Evolutionary conservation across 495 filamentous ascomycete genomes (phyloP), one percentile per base, ranked within the genome.

Genomic region (Penicillium bialowiezense): DNA sequence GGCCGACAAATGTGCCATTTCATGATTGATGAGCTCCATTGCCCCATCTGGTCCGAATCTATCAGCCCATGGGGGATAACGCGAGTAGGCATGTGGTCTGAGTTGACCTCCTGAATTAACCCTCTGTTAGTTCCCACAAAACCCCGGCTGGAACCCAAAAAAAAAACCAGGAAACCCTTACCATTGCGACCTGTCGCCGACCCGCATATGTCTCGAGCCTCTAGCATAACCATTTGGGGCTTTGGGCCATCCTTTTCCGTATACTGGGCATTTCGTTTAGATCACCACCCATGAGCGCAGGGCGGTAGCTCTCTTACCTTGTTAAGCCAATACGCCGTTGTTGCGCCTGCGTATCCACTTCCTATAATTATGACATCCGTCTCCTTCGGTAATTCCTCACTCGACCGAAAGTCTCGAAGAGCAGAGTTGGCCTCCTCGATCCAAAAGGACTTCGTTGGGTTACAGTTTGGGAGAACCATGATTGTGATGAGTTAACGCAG

Each of bases 121-220:
- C 9, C 8, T 39, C 13, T n/a, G 19, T 39, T 23, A 39, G 36
- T 21, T 21, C 7, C 17, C 1, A 39, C 5, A 37, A 37, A 14
- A 15, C 18, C 12, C 4, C 20, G n/a, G 9, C 36, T 19, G 19
- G 8, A 23, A 23, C 21, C 19, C n/a, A n/a, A n/a, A 39, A 39
- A 23, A 8, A 3, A 17, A 13, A 10, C 9, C 7, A 9, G 36
- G 18, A 39, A 13, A 7, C 18, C n/a, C 8, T 7, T 39, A 39
- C 36, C 36, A 39, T 39, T 39, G 36, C 36, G 36, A 39, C 36
- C 36, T 39, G 36, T 39, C 19, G 36, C 36, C 9, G 36, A 39
- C 6, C 36, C 36, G 18, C 36, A 39, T 21, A 39, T 39, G 21
- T 39, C 36, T 21, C 36, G 36, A 23, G 36, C 36, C 36, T 39